These are phyloP conservation scores for Thielaviopsis populi DNA, from an alignment of 2,329 filamentous ascomycete species.

Conservation along the genomic window DNA sequence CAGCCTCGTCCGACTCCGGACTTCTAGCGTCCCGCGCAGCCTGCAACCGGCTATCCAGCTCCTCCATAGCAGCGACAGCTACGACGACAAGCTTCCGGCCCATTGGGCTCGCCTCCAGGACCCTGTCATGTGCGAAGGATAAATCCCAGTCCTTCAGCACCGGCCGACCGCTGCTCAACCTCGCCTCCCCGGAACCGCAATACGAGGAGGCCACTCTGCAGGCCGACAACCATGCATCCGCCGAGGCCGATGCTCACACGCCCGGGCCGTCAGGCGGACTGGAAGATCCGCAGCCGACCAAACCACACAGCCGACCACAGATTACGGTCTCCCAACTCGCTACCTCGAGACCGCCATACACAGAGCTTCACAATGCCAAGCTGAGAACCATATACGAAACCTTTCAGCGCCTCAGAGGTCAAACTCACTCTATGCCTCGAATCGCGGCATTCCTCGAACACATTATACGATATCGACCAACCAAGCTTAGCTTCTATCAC, in stretches of 20 bases:
- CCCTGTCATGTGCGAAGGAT: not conserved
- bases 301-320: not conserved
- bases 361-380: conserved; percentile 23
- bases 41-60: not conserved
- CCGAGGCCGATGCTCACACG: not conserved
- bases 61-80: not conserved
- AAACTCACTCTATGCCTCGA: conserved; percentile 18
- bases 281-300: not conserved
- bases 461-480: conserved; percentile 40
- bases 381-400: conserved; percentile 32
- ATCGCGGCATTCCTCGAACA: conserved; percentile 34
- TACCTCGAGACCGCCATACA: conserved; percentile 1
- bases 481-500: conserved; percentile 41
- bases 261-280: not conserved
- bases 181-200: not conserved
- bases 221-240: not conserved
- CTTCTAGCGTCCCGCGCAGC: not conserved
- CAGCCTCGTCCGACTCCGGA: conserved; percentile 24
- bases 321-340: conserved; percentile 14
- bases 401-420: conserved; percentile 28
- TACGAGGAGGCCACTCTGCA: not conserved
- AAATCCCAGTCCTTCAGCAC: not conserved
- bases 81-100: not conserved
- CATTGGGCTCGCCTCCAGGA: not conserved
- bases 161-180: not conserved